Evolutionary conservation across 2,329 filamentous ascomycete genomes (phyloP).

Genomic region (Pestalotiopsis sp.): DNA sequence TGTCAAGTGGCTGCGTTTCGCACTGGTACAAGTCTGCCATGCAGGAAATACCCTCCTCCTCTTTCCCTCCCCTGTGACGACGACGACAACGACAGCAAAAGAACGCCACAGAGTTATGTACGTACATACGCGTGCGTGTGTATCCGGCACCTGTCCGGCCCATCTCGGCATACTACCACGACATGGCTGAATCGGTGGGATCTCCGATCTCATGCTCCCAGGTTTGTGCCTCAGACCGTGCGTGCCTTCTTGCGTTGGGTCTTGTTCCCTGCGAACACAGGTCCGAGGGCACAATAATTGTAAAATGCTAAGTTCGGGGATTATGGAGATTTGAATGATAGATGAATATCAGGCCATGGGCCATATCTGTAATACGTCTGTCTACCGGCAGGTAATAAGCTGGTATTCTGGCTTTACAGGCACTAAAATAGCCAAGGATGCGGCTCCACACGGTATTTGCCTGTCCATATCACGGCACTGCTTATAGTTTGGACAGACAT

Average conservation of each 20-base stretch:
- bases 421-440: not conserved
- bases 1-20: not conserved
- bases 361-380: no score
- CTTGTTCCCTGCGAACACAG: not conserved
- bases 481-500: not conserved
- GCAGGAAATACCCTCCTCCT: not conserved
- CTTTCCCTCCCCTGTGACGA: not conserved
- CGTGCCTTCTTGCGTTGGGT: not conserved
- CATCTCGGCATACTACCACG: constrained; percentile 1
- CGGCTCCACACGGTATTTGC: not conserved
- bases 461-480: not conserved
- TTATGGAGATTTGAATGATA: not conserved
- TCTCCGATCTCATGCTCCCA: constrained; percentile 4
- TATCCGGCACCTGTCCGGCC: not conserved
- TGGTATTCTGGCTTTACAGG: not conserved
- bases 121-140: not conserved
- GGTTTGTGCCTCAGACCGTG: not conserved
- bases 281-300: not conserved
- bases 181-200: constrained; percentile 10
- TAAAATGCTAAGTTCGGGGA: not conserved
- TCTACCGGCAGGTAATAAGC: no score
- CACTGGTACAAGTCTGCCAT: not conserved
- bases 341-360: no score
- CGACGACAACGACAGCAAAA: not conserved
- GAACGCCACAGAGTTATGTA: not conserved